phyloP scores from a whole-genome alignment of 352 stramenopile genomes.

The Phytophthora boehmeriae region DNA sequence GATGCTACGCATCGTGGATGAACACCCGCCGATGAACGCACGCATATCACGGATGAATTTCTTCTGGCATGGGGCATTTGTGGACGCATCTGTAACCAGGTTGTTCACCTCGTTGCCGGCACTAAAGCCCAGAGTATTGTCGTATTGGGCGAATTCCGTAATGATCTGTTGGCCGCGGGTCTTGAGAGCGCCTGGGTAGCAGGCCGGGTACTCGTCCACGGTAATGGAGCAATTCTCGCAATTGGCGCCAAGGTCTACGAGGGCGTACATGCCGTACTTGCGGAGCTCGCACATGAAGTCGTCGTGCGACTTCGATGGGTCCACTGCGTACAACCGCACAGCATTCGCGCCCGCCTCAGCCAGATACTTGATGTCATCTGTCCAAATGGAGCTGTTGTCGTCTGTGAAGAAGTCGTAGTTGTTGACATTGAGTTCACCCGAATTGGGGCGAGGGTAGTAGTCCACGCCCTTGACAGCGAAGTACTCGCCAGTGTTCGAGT shows the following conservation, averaged over 20 bases:
- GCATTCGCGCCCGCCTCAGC: slow-evolving; percentile 71
- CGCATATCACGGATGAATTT: slow-evolving; percentile 90
- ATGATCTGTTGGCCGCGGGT: slow-evolving; percentile 79
- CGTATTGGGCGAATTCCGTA: slow-evolving; percentile 81
- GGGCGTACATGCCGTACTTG: slow-evolving; percentile 75
- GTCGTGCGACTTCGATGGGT: slow-evolving; percentile 86
- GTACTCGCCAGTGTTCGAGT: slow-evolving; percentile 64
- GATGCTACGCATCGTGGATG: slow-evolving; percentile 57
- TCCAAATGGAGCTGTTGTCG: slow-evolving; percentile 72
- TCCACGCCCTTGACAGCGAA: slow-evolving; percentile 72
- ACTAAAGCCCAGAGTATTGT: slow-evolving; percentile 84
- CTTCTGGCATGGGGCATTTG: slow-evolving; percentile 88
- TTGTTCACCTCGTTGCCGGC: slow-evolving; percentile 89
- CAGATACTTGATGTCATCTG: slow-evolving; percentile 73
- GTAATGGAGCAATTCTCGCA: slow-evolving; percentile 72
- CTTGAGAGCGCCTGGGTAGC: slow-evolving; percentile 69
- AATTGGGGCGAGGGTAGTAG: slow-evolving; percentile 86
- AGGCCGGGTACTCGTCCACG: slow-evolving; percentile 49
- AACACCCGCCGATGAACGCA: slow-evolving; percentile 61
- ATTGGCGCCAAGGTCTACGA: slow-evolving; percentile 65
- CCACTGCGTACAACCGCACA: slow-evolving; percentile 83
- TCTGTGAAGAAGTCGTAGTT: slow-evolving; percentile 86
- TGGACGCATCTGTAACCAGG: slow-evolving; percentile 37
- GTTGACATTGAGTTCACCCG: slow-evolving; percentile 62
- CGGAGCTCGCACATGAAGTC: slow-evolving; percentile 87